Evolutionary conservation across 495 filamentous ascomycete species (phyloP), one percentile per base, ranked within the genome.

Genomic region (Aspergillus cristatus): DNA sequence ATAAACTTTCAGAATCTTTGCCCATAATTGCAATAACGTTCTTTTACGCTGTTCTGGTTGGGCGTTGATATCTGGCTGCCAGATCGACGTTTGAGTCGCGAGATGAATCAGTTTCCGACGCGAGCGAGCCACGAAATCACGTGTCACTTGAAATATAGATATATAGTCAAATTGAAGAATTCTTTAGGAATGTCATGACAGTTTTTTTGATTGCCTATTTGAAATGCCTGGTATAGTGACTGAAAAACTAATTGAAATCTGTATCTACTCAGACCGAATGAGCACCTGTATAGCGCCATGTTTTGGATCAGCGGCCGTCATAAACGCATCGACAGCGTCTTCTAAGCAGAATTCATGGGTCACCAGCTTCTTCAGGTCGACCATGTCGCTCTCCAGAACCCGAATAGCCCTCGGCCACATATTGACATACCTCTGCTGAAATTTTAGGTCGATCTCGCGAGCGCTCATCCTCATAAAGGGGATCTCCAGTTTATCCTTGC

Each of bases 351-450:
- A 87, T 14, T 79, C 67, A 63, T 88, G 85, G 38, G 84, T 89
- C 15, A 87, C 80, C 29, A 90, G 63, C 55, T 68, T 75, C 47
- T 67, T 65, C 48, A 89, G 58, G 49, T 86, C 76, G 47, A 88
- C 61, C 18, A 86, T 67, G 6, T 79, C 79, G 45, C 74, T 78
- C 62, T 78, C 71, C 6, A 88, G 66, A 37, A 90, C 60, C 35
- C 84, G 70, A 43, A 90, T 89, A 32, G 85, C 84, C 40, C 76
- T 64, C 35, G 85, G 84, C 84, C 85, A 90, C 8, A 79, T 86
- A 62, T 89, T 90, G 59, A 70, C 65, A 58, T 89, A 89, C 41
- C 84, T 70, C 55, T 90, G 88, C 65, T 89, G 84, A 57, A 86
- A 86, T 58, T 83, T 77, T 37, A 90, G 56, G 55, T 89, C 85